phyloP scores from a whole-genome alignment of 1,139 yeast species.

The Hyphopichia pseudoburtonii region DNA sequence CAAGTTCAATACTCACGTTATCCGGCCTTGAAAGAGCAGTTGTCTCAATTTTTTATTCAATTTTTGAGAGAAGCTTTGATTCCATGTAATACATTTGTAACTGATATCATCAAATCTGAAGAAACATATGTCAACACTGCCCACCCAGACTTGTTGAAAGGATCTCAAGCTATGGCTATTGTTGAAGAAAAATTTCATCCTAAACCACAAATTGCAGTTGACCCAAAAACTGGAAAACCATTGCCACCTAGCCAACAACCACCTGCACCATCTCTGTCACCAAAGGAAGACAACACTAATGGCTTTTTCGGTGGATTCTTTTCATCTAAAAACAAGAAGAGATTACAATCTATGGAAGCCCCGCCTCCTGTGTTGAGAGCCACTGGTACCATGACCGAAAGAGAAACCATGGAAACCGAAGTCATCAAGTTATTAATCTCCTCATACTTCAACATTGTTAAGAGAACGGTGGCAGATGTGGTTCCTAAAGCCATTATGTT shows the following conservation, averaged over 20 bases:
- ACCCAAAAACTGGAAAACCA: constrained; percentile 91
- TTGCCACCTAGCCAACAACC: constrained; percentile 48
- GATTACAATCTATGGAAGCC: constrained; percentile 94
- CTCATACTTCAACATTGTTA: constrained; percentile 88
- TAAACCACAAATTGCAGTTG: constrained; percentile 73
- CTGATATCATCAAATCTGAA: constrained; percentile 80
- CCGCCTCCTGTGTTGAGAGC: constrained; percentile 97
- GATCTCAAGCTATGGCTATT: constrained; percentile 92
- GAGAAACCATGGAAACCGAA: constrained; percentile 95
- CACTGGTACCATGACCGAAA: constrained; percentile 90
- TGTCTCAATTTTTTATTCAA: constrained; percentile 75
- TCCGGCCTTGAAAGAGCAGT: constrained; percentile 85
- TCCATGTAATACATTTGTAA: constrained; percentile 85
- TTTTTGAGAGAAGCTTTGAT: constrained; percentile 75
- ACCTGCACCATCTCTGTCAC: constrained; percentile 22
- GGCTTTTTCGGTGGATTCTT: constrained; percentile 96
- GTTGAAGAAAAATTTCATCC: constrained; percentile 92
- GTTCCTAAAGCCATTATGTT: constrained; percentile 95
- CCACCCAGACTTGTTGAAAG: constrained; percentile 93
- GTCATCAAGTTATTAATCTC: constrained; percentile 89
- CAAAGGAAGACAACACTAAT: constrained; percentile 45
- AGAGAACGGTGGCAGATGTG: constrained; percentile 88
- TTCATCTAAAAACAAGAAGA: constrained; percentile 88
- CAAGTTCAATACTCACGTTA: constrained; percentile 85
- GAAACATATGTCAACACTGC: constrained; percentile 96